Evolutionary conservation across 352 stramenopile species (phyloP), one percentile per base, ranked within the genome.

Genomic region (Phytophthora constricta): DNA sequence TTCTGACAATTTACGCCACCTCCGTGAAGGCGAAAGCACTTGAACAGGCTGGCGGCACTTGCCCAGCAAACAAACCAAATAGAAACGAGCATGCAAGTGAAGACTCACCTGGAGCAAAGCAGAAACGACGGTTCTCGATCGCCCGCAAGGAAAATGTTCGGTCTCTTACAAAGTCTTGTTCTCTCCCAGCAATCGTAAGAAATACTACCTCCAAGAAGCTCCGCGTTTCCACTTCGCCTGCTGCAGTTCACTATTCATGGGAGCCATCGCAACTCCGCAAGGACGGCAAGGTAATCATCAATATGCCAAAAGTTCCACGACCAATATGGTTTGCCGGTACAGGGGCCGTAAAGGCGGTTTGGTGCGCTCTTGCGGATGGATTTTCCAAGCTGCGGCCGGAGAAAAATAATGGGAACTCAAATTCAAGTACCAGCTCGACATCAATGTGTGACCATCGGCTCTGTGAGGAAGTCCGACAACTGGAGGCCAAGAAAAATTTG

Each of bases 321-420:
- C 89, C 86, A 9, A 92, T 97, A 41, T 97, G 90, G 90, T 96
- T 94, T 63, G 76, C 80, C 17, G 89, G 89, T 2, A 94, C 85
- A 4, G 89, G 90, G 2, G 78, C 86, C 17, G 77, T 96, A 11
- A 87, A 95, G 49, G 86, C 88, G 4, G 85, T 95, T 25, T 97
- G 90, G 90, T 91, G 85, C 54, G 77, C 80, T 1, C 53, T 97
- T 7, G 82, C 85, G 0, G 71, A 89, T 2, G 82, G 79, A 0
- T 90, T 87, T 55, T 80, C 23, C 10, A 45, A 70, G 9, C 34
- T 66, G 8, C 49, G 22, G 9, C 54, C 59, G 33, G 50, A 58
- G 25, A 22, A 70, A 47, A 22, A 20, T 11, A 9, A 42, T 45
- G 43, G 7, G 11, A 45, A 51, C 23, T 16, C 56, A 17, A 13